A percentile compares a stretch with the other conserved stretches of the same genome.
Conservation (phyloP, 2,329 filamentous ascomycete genomes). For the Cryphonectria parasitica region DNA sequence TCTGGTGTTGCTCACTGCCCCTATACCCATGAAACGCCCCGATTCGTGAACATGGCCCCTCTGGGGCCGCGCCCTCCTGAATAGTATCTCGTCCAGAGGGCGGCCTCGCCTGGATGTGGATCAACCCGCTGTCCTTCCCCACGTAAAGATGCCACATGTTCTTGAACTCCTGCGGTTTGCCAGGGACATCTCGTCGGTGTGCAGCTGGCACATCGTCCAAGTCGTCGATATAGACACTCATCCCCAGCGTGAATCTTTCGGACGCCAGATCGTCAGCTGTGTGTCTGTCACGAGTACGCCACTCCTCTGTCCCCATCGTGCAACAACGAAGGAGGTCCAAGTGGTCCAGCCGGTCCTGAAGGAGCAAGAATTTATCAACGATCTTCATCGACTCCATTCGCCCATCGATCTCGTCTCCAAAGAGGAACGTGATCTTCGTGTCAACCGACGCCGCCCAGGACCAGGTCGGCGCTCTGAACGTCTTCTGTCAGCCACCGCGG, state of each 20-base stretch:
- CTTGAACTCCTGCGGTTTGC: background rate
- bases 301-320: background rate
- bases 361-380: background rate
- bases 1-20: background rate
- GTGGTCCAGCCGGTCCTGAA: background rate
- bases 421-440: background rate
- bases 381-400: background rate
- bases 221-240: background rate
- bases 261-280: too few species aligned
- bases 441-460: background rate
- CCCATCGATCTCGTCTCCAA: background rate
- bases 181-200: background rate
- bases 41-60: background rate
- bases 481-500: background rate
- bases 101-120: background rate
- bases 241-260: background rate
- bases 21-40: background rate
- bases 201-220: background rate
- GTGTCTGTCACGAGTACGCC: background rate
- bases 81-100: background rate
- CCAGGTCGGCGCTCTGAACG: background rate
- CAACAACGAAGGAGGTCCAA: background rate
- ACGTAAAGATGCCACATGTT: background rate
- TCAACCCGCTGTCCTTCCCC: background rate
- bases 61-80: background rate